Conservation (phyloP, 2,329 filamentous ascomycete species). For the Pestalotiopsis sp. region DNA sequence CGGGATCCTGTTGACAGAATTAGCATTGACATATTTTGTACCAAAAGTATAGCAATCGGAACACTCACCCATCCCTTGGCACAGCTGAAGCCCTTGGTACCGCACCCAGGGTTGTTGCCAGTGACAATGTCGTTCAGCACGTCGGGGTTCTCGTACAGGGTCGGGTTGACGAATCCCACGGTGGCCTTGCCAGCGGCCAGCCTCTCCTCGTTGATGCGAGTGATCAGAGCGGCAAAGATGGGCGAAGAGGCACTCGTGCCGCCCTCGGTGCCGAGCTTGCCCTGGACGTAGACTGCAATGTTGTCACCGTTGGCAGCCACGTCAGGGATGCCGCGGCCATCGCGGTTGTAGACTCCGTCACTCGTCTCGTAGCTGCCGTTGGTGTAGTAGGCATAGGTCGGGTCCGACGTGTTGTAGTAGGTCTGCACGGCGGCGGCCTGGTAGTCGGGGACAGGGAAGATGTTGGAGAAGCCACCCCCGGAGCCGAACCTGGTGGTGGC, state of each 20-base stretch:
- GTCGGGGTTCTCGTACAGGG: slow-evolving; percentile 1
- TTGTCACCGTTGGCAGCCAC: slow-evolving; percentile 44
- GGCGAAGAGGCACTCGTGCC: slow-evolving; percentile 61
- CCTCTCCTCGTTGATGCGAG: slow-evolving; percentile 59
- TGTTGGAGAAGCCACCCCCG: slow-evolving; percentile 46
- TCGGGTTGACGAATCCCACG: slow-evolving; percentile 1
- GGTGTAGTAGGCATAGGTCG: slow-evolving; percentile 16
- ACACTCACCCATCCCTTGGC: slow-evolving; percentile 6
- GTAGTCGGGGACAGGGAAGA: slow-evolving; percentile 42
- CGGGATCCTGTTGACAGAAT: not conserved
- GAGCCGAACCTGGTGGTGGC: slow-evolving; percentile 29
- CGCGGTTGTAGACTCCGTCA: slow-evolving; percentile 34
- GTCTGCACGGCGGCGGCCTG: slow-evolving; percentile 39
- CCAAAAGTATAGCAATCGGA: not conserved
- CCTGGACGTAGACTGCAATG: slow-evolving; percentile 28
- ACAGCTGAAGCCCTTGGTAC: slow-evolving; percentile 1
- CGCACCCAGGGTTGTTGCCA: slow-evolving; percentile 6
- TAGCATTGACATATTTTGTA: not conserved
- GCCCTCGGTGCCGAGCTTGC: slow-evolving; percentile 36
- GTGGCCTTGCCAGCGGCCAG: not conserved
- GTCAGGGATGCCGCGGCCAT: slow-evolving; percentile 40
- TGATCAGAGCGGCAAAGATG: slow-evolving; percentile 58
- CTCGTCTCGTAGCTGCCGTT: slow-evolving; percentile 34
- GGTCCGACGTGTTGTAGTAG: slow-evolving; percentile 36
- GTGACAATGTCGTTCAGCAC: slow-evolving; percentile 9